Evolutionary conservation across 1,284 basidiomycete species (phyloP).

Genomic region (Microbotryum scabiosae): DNA sequence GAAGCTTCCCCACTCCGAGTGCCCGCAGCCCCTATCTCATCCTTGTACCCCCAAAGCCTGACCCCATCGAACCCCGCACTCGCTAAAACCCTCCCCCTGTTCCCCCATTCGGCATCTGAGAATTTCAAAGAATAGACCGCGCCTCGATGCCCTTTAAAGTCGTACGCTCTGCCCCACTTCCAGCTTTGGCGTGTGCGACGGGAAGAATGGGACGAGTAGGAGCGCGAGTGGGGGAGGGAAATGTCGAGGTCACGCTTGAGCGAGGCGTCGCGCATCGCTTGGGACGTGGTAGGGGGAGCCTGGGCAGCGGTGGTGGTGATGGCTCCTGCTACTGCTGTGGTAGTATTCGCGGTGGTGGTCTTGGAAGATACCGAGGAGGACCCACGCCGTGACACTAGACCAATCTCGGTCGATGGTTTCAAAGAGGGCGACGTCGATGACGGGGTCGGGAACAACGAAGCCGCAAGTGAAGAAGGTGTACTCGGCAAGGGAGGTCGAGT

Average conservation of each 20-base stretch:
- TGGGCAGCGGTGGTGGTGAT: background rate
- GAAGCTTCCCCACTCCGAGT: background rate
- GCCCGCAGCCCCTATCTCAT: background rate
- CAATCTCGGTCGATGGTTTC: background rate
- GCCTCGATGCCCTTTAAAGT: constrained; percentile 11
- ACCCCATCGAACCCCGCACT: constrained; percentile 5
- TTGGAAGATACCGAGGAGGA: background rate
- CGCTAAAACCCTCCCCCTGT: background rate
- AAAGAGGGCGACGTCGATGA: background rate
- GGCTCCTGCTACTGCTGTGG: background rate
- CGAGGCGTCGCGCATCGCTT: constrained; percentile 2
- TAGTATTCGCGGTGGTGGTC: background rate
- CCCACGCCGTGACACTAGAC: background rate
- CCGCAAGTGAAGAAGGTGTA: constrained; percentile 5
- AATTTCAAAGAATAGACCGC: constrained; percentile 9
- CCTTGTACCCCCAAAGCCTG: constrained; percentile 3
- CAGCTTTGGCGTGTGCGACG: constrained; percentile 1
- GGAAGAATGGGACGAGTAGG: background rate
- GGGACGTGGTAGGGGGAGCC: background rate
- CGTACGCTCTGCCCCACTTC: constrained; percentile 11
- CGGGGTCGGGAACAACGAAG: constrained; percentile 1
- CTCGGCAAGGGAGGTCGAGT: background rate
- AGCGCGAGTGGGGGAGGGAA: background rate
- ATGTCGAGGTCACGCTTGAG: constrained; percentile 10
- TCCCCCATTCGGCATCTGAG: background rate